phyloP scores from a whole-genome alignment of 495 filamentous ascomycete genomes.

The Neurospora discreta region DNA sequence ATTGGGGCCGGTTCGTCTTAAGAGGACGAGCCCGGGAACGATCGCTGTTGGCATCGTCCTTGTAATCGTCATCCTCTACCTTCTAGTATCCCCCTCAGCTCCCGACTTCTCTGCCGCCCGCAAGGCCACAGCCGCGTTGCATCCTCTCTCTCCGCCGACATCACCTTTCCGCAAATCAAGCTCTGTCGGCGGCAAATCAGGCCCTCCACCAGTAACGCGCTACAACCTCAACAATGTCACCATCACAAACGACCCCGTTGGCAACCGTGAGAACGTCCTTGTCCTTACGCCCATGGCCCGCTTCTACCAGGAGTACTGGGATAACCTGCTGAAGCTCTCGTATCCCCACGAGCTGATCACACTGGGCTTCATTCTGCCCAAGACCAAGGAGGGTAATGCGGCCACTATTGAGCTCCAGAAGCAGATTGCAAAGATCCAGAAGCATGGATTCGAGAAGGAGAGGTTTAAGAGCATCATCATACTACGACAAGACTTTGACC shows the following conservation, averaged over 20 bases:
- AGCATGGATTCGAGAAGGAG: conserved; percentile 57
- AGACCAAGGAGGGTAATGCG: conserved; percentile 74
- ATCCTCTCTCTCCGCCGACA: conserved; percentile 71
- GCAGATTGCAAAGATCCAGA: conserved; percentile 73
- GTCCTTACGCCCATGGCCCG: conserved; percentile 85
- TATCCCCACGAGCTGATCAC: conserved; percentile 94
- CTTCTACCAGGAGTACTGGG: conserved; percentile 94
- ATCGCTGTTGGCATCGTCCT: conserved; percentile 37
- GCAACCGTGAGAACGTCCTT: conserved; percentile 74
- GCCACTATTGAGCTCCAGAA: conserved; percentile 74
- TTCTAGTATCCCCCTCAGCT: conserved; percentile 36
- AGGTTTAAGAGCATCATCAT: conserved; percentile 90
- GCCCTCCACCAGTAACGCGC: conserved; percentile 80
- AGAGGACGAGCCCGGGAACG: conserved; percentile 42
- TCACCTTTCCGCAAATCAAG: conserved; percentile 68
- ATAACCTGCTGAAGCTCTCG: conserved; percentile 70
- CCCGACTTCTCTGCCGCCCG: conserved; percentile 26
- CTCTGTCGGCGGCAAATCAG: conserved; percentile 41
- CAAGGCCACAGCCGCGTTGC: conserved; percentile 49
- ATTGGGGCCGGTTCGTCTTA: conserved; percentile 45
- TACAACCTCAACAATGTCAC: conserved; percentile 93
- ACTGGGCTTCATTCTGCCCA: conserved; percentile 92
- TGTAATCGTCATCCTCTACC: conserved; percentile 43
- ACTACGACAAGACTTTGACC: conserved; percentile 88
- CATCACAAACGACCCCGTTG: conserved; percentile 58